Evolutionary conservation across 2,329 filamentous ascomycete genomes (phyloP), one percentile per base, ranked within the genome.

Genomic region (Aureobasidium sp.): DNA sequence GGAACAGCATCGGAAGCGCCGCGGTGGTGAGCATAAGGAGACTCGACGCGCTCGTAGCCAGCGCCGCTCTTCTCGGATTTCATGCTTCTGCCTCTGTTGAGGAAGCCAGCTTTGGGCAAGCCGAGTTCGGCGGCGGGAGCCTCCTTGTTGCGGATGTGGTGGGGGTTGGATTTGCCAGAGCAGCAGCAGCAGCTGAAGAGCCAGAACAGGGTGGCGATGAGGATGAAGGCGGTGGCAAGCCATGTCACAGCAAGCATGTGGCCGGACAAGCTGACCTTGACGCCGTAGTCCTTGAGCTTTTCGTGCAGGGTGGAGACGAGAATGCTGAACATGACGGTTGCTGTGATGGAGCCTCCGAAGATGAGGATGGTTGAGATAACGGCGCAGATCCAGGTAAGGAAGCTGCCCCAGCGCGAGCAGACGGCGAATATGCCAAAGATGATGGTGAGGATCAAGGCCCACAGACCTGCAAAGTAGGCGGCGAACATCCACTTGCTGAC

Each of bases 141-240:
- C 37, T 66, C 64, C 48, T 71, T 68, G 64, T 78, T 76, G 59
- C 71, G 72, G 64, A 72, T 66, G 65, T 76, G 76, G 69, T 77
- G 72, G 59, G 78, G 78, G 32, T 78, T 76, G 60, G 76, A 80
- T 68, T 81, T 79, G 50, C 90, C 90, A 68, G 83, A 85, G 81
- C 92, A 96, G 85, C 92, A 97, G 87, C 93, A 97, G 70, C 89
- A 83, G 74, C 86, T 90, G 74, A 95, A 85, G 71, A 92, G 78
- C 93, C 94, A 97, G 87, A 97, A 97, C 72, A 96, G 76, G 66
- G 84, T 85, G 8, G 88, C 87, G 45, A 75, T 89, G 37, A 94
- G 72, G 64, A 88, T 87, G 72, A 95, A 91, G 32, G 84, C 89
- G 42, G 87, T 87, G 47, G 86, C 87, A 63, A 97, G 79, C 90